Conservation (phyloP, 495 filamentous ascomycete genomes). For the Penicilliopsis zonata region DNA sequence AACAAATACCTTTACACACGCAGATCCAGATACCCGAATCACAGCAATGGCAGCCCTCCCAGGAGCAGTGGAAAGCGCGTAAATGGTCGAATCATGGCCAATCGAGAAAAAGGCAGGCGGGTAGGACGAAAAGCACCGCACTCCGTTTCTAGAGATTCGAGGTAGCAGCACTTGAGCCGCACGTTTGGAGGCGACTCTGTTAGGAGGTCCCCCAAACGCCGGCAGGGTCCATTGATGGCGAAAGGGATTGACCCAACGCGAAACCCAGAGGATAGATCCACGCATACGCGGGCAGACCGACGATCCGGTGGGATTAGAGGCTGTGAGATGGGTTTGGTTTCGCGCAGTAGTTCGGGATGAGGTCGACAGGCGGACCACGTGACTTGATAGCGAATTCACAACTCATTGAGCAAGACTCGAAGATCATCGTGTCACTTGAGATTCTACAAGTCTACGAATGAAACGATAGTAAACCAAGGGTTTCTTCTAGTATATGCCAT, state of each 20-base stretch:
- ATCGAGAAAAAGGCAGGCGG: constrained; percentile 8
- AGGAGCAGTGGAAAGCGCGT: constrained; percentile 78
- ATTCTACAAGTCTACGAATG: too few relatives aligned
- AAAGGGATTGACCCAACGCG: constrained; percentile 17
- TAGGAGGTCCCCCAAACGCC: background rate
- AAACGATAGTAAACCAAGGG: too few relatives aligned
- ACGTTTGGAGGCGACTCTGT: background rate
- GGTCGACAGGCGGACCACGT: background rate
- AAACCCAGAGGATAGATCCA: constrained; percentile 8
- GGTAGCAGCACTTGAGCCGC: background rate
- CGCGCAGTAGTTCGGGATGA: too few relatives aligned
- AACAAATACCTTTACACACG: constrained; percentile 47
- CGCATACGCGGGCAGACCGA: constrained; percentile 22
- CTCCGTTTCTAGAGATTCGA: background rate
- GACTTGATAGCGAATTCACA: background rate
- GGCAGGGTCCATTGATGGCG: constrained; percentile 9
- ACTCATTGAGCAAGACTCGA: background rate
- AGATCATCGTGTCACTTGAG: too few relatives aligned
- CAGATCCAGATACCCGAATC: constrained; percentile 74
- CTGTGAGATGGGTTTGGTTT: too few relatives aligned
- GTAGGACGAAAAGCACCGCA: constrained; percentile 17
- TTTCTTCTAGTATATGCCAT: constrained; percentile 3
- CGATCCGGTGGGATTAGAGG: too few relatives aligned
- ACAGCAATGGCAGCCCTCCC: constrained; percentile 88
- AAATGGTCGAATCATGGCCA: constrained; percentile 56